phyloP scores from a whole-genome alignment of 805 yeast genomes.

The Metschnikowia lunata region DNA sequence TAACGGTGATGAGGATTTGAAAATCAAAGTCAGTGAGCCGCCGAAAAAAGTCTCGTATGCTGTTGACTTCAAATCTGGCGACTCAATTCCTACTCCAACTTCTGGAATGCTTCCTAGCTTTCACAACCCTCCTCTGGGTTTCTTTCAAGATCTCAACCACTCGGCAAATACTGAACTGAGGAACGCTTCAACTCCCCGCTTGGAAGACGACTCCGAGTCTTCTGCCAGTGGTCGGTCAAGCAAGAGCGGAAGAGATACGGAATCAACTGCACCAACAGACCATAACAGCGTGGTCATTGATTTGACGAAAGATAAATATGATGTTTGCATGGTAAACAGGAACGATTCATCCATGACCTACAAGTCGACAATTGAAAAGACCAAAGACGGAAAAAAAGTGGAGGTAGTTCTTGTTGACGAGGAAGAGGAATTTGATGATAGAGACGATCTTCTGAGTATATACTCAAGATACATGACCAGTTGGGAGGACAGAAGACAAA shows the following conservation, averaged over 20 bases:
- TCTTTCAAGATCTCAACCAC: background rate
- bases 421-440: conserved; percentile 20
- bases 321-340: conserved; percentile 34
- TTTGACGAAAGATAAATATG: conserved; percentile 38
- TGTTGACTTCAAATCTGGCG: conserved; percentile 32
- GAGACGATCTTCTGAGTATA: conserved; percentile 36
- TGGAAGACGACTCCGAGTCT: conserved; percentile 11
- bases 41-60: conserved; percentile 34
- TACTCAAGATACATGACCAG: conserved; percentile 35
- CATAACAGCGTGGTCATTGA: conserved; percentile 39
- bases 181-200: background rate
- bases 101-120: background rate
- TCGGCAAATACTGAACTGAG: background rate
- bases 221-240: conserved; percentile 31
- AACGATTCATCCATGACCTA: conserved; percentile 34
- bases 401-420: conserved; percentile 43
- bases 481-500: conserved; percentile 9
- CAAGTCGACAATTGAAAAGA: conserved; percentile 36
- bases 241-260: conserved; percentile 24
- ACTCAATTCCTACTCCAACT: background rate
- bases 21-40: conserved; percentile 35
- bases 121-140: conserved; percentile 3
- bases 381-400: conserved; percentile 34
- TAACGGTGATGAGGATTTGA: background rate
- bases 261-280: conserved; percentile 28